Evolutionary conservation across 306 rosid genomes (phyloP).

Genomic region (Betula pendula): DNA sequence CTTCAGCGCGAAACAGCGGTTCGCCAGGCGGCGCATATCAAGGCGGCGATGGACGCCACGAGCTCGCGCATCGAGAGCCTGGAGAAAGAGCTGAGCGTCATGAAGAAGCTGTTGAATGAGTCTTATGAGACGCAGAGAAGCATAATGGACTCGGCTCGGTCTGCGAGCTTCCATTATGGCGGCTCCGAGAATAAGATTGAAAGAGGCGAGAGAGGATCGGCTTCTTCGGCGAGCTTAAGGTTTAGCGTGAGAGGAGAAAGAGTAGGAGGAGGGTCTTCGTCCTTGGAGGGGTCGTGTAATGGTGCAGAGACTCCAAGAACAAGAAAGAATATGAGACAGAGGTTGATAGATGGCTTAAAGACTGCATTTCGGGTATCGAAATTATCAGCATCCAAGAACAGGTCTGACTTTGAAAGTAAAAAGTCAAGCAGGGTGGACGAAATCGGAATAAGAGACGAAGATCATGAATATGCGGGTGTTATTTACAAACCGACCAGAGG

Average conservation of each 20-base stretch:
- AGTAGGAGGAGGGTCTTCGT: conserved; percentile 3
- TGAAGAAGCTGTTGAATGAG: conserved; percentile 53
- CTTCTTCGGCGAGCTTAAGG: conserved; percentile 50
- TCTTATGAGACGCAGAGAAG: conserved; percentile 21
- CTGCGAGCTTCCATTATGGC: conserved; percentile 63
- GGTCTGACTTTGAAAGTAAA: conserved; percentile 6
- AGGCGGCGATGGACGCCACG: conserved; percentile 65
- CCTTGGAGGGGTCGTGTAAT: conserved; percentile 1
- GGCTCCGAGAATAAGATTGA: conserved; percentile 25
- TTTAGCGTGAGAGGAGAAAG: conserved; percentile 1
- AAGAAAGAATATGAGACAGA: conserved; percentile 42
- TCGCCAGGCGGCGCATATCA: conserved; percentile 54
- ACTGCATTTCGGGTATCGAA: conserved; percentile 53
- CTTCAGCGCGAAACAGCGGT: conserved; percentile 53
- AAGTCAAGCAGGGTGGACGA: not conserved
- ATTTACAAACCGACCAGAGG: no score
- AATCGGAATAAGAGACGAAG: conserved; percentile 14
- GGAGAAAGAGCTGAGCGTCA: conserved; percentile 55
- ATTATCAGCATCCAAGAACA: conserved; percentile 18
- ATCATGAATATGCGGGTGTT: not conserved
- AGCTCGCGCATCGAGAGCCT: conserved; percentile 56
- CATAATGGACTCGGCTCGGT: conserved; percentile 37
- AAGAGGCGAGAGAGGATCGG: conserved; percentile 56
- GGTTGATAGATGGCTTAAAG: conserved; percentile 50
- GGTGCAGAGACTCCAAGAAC: conserved; percentile 19